Evolutionary conservation across 78 protist species (phyloP).

Genomic region (Guillardia theta): DNA sequence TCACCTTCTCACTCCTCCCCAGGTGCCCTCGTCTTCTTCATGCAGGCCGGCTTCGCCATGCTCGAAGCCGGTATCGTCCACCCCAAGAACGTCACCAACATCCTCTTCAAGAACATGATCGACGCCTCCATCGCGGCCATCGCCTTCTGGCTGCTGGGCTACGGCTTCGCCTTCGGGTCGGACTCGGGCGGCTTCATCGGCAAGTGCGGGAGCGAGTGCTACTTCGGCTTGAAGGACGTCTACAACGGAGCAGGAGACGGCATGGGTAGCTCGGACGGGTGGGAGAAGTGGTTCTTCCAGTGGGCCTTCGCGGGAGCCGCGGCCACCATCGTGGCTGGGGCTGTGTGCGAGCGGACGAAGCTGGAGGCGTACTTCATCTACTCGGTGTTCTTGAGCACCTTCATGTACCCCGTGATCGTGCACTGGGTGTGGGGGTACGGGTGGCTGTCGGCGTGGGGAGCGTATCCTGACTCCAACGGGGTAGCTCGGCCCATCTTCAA

Average conservation of each 20-base stretch:
- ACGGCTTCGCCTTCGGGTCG: not conserved
- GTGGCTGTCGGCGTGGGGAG: slow-evolving; percentile 31
- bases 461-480: not conserved
- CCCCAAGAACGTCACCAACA: not conserved
- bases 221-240: not conserved
- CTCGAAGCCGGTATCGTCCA: slow-evolving; percentile 48
- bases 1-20: no score
- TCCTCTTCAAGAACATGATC: not conserved
- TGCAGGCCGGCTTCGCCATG: slow-evolving; percentile 84
- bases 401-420: slow-evolving; percentile 69
- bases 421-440: slow-evolving; percentile 63
- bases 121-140: not conserved
- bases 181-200: not conserved
- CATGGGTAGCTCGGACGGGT: not conserved
- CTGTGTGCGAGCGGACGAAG: slow-evolving; percentile 67
- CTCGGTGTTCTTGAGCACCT: not conserved
- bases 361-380: slow-evolving; percentile 58
- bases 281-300: slow-evolving; percentile 50
- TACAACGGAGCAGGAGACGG: not conserved
- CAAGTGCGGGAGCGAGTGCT: no score
- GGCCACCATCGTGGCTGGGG: not conserved
- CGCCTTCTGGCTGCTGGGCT: not conserved
- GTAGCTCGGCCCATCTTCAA: not conserved
- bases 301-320: slow-evolving; percentile 48
- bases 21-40: slow-evolving; percentile 57